Evolutionary conservation across 2,329 filamentous ascomycete species (phyloP).

Genomic region (Xylariaceae sp.): DNA sequence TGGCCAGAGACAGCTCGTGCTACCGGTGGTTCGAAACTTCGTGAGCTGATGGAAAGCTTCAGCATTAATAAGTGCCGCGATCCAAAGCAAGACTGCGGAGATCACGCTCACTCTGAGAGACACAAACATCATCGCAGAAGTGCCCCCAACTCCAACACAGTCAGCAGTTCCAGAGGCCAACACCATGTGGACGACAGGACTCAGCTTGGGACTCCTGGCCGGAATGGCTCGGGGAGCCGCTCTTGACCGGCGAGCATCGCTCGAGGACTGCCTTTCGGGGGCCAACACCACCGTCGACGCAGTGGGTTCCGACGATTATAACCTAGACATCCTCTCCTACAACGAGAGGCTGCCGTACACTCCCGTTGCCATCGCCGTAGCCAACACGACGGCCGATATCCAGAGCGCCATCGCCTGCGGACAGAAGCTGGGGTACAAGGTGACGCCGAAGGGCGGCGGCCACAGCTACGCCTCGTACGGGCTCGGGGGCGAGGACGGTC

Average conservation of each 20-base stretch:
- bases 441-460: conserved; percentile 39
- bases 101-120: too few species aligned
- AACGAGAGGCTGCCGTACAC: conserved; percentile 22
- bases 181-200: conserved; percentile 15
- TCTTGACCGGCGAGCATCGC: conserved; percentile 19
- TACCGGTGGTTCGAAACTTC: conserved; percentile 18
- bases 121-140: too few species aligned
- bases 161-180: too few species aligned
- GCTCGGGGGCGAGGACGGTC: conserved; percentile 37
- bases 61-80: too few species aligned
- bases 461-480: conserved; percentile 41
- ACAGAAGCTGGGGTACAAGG: conserved; percentile 30
- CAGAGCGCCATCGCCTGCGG: conserved; percentile 37
- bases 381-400: conserved; percentile 33
- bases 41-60: too few species aligned
- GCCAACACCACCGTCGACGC: conserved; percentile 16
- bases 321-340: conserved; percentile 19
- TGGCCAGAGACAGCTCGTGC: conserved; percentile 13
- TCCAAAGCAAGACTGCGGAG: too few species aligned
- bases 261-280: conserved; percentile 20
- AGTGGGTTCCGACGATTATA: conserved; percentile 22
- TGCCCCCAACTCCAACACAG: too few species aligned
- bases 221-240: conserved; percentile 14
- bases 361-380: conserved; percentile 34
- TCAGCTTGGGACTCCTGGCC: conserved; percentile 17